phyloP scores from a whole-genome alignment of 1,284 basidiomycete species.

The Apiotrichum gracile region DNA sequence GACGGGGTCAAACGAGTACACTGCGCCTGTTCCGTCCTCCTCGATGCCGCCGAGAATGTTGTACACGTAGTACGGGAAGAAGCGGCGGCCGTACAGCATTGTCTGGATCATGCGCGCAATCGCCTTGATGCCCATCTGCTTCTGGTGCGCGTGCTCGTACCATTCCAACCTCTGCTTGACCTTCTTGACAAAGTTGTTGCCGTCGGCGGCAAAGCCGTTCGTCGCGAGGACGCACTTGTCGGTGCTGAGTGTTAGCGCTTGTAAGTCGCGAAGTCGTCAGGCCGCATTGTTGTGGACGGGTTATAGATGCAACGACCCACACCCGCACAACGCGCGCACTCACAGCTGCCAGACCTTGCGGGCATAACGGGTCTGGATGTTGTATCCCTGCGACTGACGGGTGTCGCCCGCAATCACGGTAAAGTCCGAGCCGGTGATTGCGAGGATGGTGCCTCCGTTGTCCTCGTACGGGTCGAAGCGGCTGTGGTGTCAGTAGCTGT shows the following conservation, averaged over 20 bases:
- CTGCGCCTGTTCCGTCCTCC: constrained; percentile 86
- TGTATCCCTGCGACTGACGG: constrained; percentile 87
- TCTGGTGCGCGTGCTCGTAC: constrained; percentile 90
- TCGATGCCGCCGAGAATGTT: constrained; percentile 92
- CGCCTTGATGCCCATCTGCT: constrained; percentile 84
- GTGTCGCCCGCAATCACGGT: constrained; percentile 91
- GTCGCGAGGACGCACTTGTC: constrained; percentile 86
- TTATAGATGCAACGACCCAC: background rate
- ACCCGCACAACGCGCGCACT: constrained; percentile 11
- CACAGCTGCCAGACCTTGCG: constrained; percentile 54
- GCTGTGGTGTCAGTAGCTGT: constrained; percentile 21
- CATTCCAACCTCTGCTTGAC: constrained; percentile 92
- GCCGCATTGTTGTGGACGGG: background rate
- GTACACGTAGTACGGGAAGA: constrained; percentile 95
- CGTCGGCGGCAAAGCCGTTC: constrained; percentile 91
- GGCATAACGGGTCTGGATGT: constrained; percentile 92
- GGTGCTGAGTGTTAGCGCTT: constrained; percentile 55
- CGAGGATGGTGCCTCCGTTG: constrained; percentile 90
- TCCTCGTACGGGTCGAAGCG: constrained; percentile 79
- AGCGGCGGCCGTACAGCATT: constrained; percentile 86
- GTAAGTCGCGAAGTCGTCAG: background rate
- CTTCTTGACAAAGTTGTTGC: constrained; percentile 91
- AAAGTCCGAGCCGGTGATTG: constrained; percentile 87
- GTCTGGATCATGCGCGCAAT: constrained; percentile 92
- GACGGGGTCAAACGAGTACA: constrained; percentile 95